These are phyloP conservation scores for Lepidopterella palustris DNA, from an alignment of 495 filamentous ascomycete genomes.

Conservation along the genomic window DNA sequence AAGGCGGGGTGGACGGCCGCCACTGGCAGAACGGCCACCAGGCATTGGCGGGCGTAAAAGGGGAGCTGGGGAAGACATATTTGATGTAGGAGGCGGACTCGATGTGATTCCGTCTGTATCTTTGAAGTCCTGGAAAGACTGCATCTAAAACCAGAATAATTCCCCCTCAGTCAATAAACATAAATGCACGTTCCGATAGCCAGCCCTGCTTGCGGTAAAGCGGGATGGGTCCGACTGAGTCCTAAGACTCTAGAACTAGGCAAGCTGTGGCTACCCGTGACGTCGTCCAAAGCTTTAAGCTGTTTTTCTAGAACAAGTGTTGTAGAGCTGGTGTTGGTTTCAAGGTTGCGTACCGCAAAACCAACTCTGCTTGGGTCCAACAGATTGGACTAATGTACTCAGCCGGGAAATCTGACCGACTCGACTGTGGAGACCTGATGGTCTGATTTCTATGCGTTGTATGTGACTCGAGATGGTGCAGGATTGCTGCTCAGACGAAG, in stretches of 20 bases:
- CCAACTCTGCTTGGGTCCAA: conserved; percentile 15
- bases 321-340: conserved; percentile 7
- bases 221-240: background rate
- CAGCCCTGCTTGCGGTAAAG: conserved; percentile 2
- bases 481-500: background rate
- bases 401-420: conserved; percentile 26
- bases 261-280: background rate
- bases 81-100: conserved; percentile 23
- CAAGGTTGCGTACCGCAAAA: conserved; percentile 10
- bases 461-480: background rate
- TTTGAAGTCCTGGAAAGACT: background rate
- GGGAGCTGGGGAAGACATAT: conserved; percentile 73
- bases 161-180: conserved; percentile 1
- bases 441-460: background rate
- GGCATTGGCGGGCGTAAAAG: conserved; percentile 79
- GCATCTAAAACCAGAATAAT: background rate
- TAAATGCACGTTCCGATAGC: background rate
- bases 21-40: conserved; percentile 57
- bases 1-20: conserved; percentile 64
- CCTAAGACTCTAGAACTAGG: conserved; percentile 10
- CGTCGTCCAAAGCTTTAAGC: background rate
- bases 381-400: conserved; percentile 13
- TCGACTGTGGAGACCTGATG: background rate
- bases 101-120: background rate
- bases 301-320: background rate